Evolutionary conservation across 768 basidiomycete species (phyloP), one percentile per base, ranked within the genome.

Genomic region (Rhodotorula kratochvilovae): DNA sequence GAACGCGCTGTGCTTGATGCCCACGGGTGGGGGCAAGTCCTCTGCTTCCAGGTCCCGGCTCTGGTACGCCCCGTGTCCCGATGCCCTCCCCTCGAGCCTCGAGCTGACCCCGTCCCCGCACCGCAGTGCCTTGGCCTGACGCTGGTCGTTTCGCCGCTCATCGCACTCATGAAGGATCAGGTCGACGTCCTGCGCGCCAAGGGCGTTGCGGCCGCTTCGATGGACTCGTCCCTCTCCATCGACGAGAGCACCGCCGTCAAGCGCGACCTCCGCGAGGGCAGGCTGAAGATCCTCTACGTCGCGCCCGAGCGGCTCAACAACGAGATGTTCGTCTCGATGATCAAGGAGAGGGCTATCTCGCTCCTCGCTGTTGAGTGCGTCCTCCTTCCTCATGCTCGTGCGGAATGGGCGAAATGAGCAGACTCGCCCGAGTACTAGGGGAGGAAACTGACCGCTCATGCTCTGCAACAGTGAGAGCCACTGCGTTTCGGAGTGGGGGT

Each of bases 111-210:
- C 5, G 27, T 51, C 17, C 61, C 78, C 39, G 39, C 6, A 39
- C 25, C 65, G 81, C n/a, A 83, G 31, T 81, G 80, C 80, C 33
- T 73, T 25, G 92, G 93, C 39, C 86, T 96, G 7, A 93, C 93
- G 0, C 83, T 99, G 61, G 93, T 99, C 42, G 85, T 99, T 54
- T 90, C 90, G 7, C 96, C 96, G 1, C 85, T 99, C 31, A 82
- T 91, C 42, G 87, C 92, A 0, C 84, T 99, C 63, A 98, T 98
- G 84, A 84, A 86, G 43, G 82, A 83, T 62, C 82, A 83, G 72
- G 82, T 82, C 45, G 81, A 82, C 71, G 78, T 76, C 5, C 78
- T 83, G 7, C 67, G 72, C 12, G 43, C 73, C 16, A 79, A 78
- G 15, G 81, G 82, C 2, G 80, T 83, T 29, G 78, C 80, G 21